Conservation (phyloP, 805 yeast species). For the Candida andamanensis region DNA sequence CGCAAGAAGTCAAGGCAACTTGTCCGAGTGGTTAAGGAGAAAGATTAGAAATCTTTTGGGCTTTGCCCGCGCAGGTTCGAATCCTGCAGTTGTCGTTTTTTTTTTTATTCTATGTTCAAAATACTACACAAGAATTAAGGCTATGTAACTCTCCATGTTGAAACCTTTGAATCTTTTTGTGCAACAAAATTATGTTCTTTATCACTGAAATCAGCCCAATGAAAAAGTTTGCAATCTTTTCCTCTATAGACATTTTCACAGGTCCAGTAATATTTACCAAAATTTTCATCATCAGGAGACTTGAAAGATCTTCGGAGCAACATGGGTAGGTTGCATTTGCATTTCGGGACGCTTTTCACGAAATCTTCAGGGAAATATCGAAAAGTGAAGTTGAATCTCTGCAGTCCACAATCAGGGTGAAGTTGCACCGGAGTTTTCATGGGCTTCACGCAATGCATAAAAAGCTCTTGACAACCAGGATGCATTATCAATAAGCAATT, state of each 20-base stretch:
- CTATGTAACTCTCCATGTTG: slow-evolving; percentile 35
- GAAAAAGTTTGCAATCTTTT: slow-evolving; percentile 44
- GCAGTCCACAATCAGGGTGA: slow-evolving; percentile 36
- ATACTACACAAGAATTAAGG: neutral
- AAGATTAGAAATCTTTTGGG: slow-evolving; percentile 47
- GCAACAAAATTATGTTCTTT: slow-evolving; percentile 28
- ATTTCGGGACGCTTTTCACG: slow-evolving; percentile 33
- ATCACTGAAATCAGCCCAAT: slow-evolving; percentile 45
- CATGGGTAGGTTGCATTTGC: slow-evolving; percentile 49
- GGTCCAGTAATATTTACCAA: slow-evolving; percentile 64
- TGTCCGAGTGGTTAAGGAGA: slow-evolving; percentile 48
- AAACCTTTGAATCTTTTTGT: slow-evolving; percentile 23
- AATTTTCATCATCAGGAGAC: slow-evolving; percentile 23
- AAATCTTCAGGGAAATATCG: slow-evolving; percentile 46
- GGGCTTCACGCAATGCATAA: slow-evolving; percentile 56
- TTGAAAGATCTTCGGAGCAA: slow-evolving; percentile 52
- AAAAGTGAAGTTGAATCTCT: slow-evolving; percentile 62
- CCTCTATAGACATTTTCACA: slow-evolving; percentile 46
- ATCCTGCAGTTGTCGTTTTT: slow-evolving; percentile 43
- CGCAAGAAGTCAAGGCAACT: no score
- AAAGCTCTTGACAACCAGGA: slow-evolving; percentile 75
- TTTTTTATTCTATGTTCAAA: slow-evolving; percentile 10
- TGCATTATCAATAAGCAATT: slow-evolving; percentile 69
- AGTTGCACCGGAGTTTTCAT: slow-evolving; percentile 43
- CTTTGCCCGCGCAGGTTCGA: slow-evolving; percentile 50